phyloP scores from a whole-genome alignment of 2,329 filamentous ascomycete genomes.

The Penicillium verrucosum region DNA sequence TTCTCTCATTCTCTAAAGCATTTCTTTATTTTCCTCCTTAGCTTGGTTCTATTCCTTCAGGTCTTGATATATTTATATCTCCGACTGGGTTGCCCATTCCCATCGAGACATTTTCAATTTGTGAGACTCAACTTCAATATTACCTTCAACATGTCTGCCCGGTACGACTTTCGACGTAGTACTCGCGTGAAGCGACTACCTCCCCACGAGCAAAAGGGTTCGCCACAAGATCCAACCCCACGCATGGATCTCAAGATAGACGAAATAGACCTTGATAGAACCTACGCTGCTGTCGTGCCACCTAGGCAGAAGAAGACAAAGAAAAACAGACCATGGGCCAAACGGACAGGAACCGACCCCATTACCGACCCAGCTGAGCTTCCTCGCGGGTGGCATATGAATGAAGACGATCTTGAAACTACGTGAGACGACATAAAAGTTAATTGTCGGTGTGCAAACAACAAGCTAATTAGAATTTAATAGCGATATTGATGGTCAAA shows the following conservation, averaged over 20 bases:
- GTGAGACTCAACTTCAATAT: neutral
- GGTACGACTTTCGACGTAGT: neutral
- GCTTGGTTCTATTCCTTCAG: neutral
- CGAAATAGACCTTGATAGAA: neutral
- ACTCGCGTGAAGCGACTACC: neutral
- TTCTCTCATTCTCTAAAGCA: no score
- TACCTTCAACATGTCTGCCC: neutral
- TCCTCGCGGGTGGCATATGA: conserved; percentile 1
- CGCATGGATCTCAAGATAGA: neutral
- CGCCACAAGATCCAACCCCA: neutral
- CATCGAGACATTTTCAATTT: neutral
- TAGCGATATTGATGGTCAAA: conserved; percentile 2
- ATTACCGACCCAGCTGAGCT: neutral
- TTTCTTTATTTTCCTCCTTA: neutral
- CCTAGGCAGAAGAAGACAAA: neutral
- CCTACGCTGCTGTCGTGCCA: neutral
- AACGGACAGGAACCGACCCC: neutral
- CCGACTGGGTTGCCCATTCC: neutral
- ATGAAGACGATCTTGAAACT: neutral
- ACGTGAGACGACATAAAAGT: neutral
- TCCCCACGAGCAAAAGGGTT: neutral
- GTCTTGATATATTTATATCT: neutral
- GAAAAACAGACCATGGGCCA: neutral
- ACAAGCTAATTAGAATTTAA: neutral
- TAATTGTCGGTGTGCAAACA: fast-evolving